Evolutionary conservation across 2,329 filamentous ascomycete genomes (phyloP).

Genomic region (Plectosphaerella cucumerina): DNA sequence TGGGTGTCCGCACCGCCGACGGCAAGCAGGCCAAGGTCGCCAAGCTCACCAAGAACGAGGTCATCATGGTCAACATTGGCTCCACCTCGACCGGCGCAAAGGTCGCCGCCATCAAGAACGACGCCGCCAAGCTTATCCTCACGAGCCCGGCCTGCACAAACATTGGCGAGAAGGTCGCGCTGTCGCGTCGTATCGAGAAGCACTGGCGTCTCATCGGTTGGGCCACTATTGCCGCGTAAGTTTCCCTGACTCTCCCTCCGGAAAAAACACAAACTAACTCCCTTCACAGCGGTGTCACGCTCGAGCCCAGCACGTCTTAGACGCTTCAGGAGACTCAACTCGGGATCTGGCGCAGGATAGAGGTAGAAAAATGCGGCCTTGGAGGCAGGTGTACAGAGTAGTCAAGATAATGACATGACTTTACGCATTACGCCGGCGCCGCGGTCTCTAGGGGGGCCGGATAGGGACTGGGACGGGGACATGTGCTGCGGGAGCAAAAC

Average conservation of each 20-base stretch:
- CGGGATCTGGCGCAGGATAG: background rate
- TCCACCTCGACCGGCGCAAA: constrained; percentile 97
- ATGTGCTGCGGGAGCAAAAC: too few species aligned
- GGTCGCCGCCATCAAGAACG: constrained; percentile 93
- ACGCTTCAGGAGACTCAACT: background rate
- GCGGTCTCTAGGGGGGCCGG: too few species aligned
- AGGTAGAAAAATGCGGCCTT: constrained; percentile 5
- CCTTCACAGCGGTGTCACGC: constrained; percentile 45
- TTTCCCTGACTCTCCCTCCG: constrained; percentile 15
- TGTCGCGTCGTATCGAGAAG: constrained; percentile 96
- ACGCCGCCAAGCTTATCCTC: constrained; percentile 90
- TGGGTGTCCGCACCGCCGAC: constrained; percentile 96
- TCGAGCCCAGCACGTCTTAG: constrained; percentile 47
- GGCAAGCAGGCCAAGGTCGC: constrained; percentile 99
- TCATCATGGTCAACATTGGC: constrained; percentile 99
- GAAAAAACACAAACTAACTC: constrained; percentile 15
- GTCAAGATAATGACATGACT: constrained; percentile 1
- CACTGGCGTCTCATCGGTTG: constrained; percentile 96
- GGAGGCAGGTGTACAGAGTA: background rate
- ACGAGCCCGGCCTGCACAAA: constrained; percentile 95
- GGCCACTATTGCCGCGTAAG: constrained; percentile 73
- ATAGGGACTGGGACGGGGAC: too few species aligned
- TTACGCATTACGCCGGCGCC: too few species aligned
- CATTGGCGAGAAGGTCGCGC: constrained; percentile 95
- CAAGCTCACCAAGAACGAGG: constrained; percentile 96